These are phyloP conservation scores for Candida neerlandica DNA, from an alignment of 1,139 yeast genomes.

Conservation along the genomic window DNA sequence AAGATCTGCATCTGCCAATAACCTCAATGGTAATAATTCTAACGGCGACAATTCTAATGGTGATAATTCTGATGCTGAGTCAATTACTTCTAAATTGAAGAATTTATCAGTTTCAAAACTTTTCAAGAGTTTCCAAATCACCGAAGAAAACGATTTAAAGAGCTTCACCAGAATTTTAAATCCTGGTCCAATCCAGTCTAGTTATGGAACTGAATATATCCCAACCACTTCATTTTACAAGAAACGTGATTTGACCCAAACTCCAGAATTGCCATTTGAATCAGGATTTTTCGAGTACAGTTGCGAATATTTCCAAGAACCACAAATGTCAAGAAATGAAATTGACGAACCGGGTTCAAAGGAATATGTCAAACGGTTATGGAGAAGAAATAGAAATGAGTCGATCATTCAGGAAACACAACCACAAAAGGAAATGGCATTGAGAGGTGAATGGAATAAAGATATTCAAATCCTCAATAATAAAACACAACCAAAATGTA, in stretches of 20 bases:
- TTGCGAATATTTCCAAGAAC: slow-evolving; percentile 92
- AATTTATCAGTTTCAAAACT: slow-evolving; percentile 45
- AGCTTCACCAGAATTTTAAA: slow-evolving; percentile 40
- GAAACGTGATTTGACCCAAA: slow-evolving; percentile 35
- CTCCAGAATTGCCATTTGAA: slow-evolving; percentile 58
- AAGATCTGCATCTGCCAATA: slow-evolving; percentile 37
- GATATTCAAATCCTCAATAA: slow-evolving; percentile 66
- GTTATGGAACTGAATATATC: slow-evolving; percentile 51
- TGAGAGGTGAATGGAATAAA: slow-evolving; percentile 84
- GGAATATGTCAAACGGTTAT: slow-evolving; percentile 77
- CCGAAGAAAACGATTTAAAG: slow-evolving; percentile 44
- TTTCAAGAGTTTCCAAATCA: slow-evolving; percentile 45
- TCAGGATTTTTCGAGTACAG: slow-evolving; percentile 87
- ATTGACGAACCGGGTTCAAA: slow-evolving; percentile 92
- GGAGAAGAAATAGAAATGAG: slow-evolving; percentile 93
- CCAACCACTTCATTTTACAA: slow-evolving; percentile 58
- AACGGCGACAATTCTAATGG: slow-evolving; percentile 27
- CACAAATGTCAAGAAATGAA: slow-evolving; percentile 88
- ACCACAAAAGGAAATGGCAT: slow-evolving; percentile 80
- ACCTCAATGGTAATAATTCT: slow-evolving; percentile 18
- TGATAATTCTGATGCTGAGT: slow-evolving; percentile 36
- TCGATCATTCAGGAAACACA: slow-evolving; percentile 85
- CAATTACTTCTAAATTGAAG: slow-evolving; percentile 41
- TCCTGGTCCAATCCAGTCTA: slow-evolving; percentile 45
- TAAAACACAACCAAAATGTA: slow-evolving; percentile 73